Evolutionary conservation across 768 basidiomycete genomes (phyloP).

Genomic region (Pisolithus orientalis): DNA sequence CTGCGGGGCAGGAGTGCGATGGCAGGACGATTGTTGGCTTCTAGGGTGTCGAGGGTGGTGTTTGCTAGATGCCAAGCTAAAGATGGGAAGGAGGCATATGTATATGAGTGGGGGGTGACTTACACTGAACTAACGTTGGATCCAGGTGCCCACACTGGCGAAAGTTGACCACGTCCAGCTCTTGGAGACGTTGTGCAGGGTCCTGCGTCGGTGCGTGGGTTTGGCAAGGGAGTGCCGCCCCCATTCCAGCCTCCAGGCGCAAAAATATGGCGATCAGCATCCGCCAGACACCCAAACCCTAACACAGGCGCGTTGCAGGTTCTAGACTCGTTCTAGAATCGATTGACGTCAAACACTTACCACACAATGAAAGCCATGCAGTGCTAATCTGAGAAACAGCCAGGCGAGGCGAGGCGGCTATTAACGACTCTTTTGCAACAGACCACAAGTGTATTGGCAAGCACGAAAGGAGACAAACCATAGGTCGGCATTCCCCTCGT

Average conservation of each 20-base stretch:
- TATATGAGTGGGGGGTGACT: slow-evolving; percentile 5
- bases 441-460: too few relatives aligned
- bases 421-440: too few relatives aligned
- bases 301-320: slow-evolving; percentile 5
- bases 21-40: background rate
- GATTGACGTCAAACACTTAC: background rate
- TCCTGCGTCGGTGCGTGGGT: slow-evolving; percentile 4
- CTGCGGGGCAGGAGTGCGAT: background rate
- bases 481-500: too few relatives aligned
- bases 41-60: background rate
- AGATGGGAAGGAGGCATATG: slow-evolving; percentile 6
- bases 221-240: slow-evolving; percentile 1
- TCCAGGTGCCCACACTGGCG: slow-evolving; percentile 1
- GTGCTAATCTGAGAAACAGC: too few relatives aligned
- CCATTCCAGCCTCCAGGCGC: background rate
- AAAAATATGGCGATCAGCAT: slow-evolving; percentile 12
- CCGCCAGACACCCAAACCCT: slow-evolving; percentile 1
- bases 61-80: slow-evolving; percentile 2
- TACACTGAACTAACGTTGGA: slow-evolving; percentile 7
- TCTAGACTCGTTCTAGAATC: slow-evolving; percentile 21
- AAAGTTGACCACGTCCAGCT: background rate
- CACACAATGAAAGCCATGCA: too few relatives aligned
- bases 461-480: too few relatives aligned
- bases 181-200: background rate
- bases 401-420: too few relatives aligned